Conservation (phyloP, 352 stramenopile species). For the Pythium coloratum region DNA sequence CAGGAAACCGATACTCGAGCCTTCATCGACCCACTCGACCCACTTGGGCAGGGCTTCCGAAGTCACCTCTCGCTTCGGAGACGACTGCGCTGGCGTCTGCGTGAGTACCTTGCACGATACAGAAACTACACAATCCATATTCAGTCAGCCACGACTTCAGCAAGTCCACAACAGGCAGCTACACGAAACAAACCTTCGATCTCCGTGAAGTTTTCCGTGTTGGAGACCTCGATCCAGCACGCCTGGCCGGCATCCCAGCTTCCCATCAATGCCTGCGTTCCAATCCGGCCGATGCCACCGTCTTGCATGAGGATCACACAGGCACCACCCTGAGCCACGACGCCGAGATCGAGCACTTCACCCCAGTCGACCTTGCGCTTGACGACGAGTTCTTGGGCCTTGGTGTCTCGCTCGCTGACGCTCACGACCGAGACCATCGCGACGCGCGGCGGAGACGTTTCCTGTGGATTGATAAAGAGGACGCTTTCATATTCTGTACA, state of each 20-base stretch:
- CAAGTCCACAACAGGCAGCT: background rate
- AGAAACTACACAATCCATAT: slow-evolving; percentile 37
- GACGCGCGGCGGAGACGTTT: slow-evolving; percentile 65
- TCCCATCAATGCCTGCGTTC: slow-evolving; percentile 82
- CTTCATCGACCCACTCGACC: slow-evolving; percentile 77
- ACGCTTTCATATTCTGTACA: slow-evolving; percentile 74
- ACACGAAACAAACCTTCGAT: slow-evolving; percentile 46
- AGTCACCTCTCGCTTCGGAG: slow-evolving; percentile 28
- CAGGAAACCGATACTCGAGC: slow-evolving; percentile 76
- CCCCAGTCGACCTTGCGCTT: slow-evolving; percentile 71
- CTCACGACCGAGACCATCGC: slow-evolving; percentile 78
- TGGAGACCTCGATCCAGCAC: slow-evolving; percentile 77
- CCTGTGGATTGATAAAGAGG: slow-evolving; percentile 67
- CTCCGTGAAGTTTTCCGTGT: slow-evolving; percentile 63
- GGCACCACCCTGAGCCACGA: slow-evolving; percentile 74
- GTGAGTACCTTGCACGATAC: slow-evolving; percentile 76
- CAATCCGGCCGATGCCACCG: slow-evolving; percentile 70
- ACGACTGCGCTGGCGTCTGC: slow-evolving; percentile 31
- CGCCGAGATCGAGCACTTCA: slow-evolving; percentile 65
- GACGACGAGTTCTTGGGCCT: slow-evolving; percentile 66
- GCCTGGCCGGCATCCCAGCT: slow-evolving; percentile 77
- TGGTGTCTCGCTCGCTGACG: slow-evolving; percentile 55
- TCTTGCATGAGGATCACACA: slow-evolving; percentile 80
- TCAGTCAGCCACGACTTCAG: background rate
- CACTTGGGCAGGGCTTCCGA: slow-evolving; percentile 57